A percentile compares a stretch with the other conserved stretches of the same genome.
phyloP scores from a whole-genome alignment of 2,329 filamentous ascomycete genomes.

The Mycocentrospora acerina region DNA sequence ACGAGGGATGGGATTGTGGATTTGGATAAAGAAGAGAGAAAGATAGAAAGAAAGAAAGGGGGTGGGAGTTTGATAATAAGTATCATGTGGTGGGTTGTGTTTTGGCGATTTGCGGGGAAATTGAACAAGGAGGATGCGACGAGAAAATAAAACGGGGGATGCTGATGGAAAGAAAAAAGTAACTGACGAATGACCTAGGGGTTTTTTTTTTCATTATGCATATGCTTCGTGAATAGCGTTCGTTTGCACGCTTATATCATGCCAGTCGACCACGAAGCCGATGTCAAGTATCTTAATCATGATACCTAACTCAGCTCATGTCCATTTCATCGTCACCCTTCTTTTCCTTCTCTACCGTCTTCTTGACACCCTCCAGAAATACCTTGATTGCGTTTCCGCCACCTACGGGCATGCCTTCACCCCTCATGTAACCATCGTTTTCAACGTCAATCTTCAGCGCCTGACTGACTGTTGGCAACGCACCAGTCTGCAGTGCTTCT shows the following conservation, averaged over 20 bases:
- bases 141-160: no score
- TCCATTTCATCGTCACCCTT: constrained; percentile 26
- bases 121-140: no score
- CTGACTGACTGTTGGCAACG: constrained; percentile 84
- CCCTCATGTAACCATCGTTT: constrained; percentile 79
- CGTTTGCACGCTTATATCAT: constrained; percentile 10
- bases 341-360: constrained; percentile 62
- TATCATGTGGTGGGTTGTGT: no score
- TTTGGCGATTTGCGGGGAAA: no score
- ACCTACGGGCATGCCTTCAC: constrained; percentile 79
- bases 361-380: constrained; percentile 87
- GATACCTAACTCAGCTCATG: constrained; percentile 34
- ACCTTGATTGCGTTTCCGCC: constrained; percentile 87
- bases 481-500: constrained; percentile 84
- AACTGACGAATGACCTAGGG: no score
- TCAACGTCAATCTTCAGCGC: constrained; percentile 78
- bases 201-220: neutral
- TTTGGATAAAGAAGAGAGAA: neutral
- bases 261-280: no score
- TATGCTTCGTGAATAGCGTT: constrained; percentile 2
- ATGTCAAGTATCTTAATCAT: no score
- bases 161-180: no score
- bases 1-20: neutral
- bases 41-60: no score
- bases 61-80: no score